These are phyloP conservation scores for Sindora glabra DNA, from an alignment of 306 rosid genomes.

Conservation along the genomic window DNA sequence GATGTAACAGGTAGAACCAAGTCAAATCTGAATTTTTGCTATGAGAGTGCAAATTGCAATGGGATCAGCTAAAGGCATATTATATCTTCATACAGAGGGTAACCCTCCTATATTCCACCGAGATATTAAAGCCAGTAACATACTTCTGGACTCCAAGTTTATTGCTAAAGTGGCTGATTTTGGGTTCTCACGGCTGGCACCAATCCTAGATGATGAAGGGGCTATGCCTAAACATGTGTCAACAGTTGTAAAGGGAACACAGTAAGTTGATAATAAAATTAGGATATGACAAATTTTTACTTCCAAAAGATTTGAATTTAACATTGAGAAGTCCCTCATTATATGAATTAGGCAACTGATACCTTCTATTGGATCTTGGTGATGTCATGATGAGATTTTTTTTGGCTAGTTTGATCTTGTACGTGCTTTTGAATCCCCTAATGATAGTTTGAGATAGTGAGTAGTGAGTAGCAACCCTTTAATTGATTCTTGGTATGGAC, in stretches of 20 bases:
- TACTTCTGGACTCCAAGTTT: conserved; percentile 63
- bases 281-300: not conserved
- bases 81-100: conserved; percentile 84
- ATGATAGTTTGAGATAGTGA: no score
- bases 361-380: not conserved
- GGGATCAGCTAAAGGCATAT: conserved; percentile 83
- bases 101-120: conserved; percentile 94
- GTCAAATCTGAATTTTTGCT: conserved; percentile 36
- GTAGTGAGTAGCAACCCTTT: no score
- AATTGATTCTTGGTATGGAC: no score
- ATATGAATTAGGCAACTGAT: not conserved
- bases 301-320: not conserved
- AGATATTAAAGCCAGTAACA: conserved; percentile 85
- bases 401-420: no score
- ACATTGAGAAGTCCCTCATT: not conserved
- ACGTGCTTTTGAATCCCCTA: no score
- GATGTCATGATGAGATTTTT: not conserved
- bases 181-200: conserved; percentile 86
- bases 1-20: conserved; percentile 40
- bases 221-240: conserved; percentile 52
- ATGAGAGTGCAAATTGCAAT: conserved; percentile 61
- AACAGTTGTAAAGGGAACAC: conserved; percentile 91
- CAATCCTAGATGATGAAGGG: conserved; percentile 56
- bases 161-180: conserved; percentile 88
- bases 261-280: conserved; percentile 38